A percentile compares a stretch with the other conserved stretches of the same genome.
Conservation (phyloP, 2,329 filamentous ascomycete genomes). For the Claviceps africana region DNA sequence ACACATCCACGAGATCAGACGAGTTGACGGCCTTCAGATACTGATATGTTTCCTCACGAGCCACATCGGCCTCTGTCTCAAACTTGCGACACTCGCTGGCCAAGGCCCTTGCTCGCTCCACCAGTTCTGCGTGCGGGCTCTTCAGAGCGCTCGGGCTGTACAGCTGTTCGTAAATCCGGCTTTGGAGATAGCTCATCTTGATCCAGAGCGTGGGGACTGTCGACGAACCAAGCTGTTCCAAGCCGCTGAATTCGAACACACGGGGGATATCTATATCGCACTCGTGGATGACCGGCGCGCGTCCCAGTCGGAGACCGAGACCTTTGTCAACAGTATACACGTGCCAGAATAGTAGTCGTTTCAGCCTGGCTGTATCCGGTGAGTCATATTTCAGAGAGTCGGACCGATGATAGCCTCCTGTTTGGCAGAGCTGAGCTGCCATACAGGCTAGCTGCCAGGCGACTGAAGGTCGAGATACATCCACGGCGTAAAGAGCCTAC, state of each 20-base stretch:
- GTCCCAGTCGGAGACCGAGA: conserved; percentile 44
- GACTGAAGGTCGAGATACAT: conserved; percentile 46
- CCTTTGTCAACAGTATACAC: conserved; percentile 44
- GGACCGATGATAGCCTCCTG: conserved; percentile 45
- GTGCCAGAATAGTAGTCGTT: conserved; percentile 33
- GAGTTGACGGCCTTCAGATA: conserved; percentile 24
- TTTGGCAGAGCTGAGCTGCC: conserved; percentile 46
- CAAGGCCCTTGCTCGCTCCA: conserved; percentile 24
- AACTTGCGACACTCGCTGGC: conserved; percentile 24
- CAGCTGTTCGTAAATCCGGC: conserved; percentile 41
- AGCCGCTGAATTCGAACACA: conserved; percentile 28
- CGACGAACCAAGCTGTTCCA: conserved; percentile 15
- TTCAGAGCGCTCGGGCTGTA: conserved; percentile 37
- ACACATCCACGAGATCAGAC: conserved; percentile 27
- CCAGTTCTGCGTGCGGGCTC: conserved; percentile 24
- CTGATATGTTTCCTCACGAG: conserved; percentile 21
- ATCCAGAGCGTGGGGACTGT: conserved; percentile 40
- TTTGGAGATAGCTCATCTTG: conserved; percentile 39
- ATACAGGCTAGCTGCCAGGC: conserved; percentile 49
- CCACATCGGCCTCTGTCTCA: conserved; percentile 22
- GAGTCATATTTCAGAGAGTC: conserved; percentile 20
- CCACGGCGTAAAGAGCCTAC: conserved; percentile 47
- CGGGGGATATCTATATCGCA: conserved; percentile 42
- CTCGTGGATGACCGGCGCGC: conserved; percentile 42
- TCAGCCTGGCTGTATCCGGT: conserved; percentile 19